Conservation (phyloP, 2,329 filamentous ascomycete species). For the Colletotrichum siamense region DNA sequence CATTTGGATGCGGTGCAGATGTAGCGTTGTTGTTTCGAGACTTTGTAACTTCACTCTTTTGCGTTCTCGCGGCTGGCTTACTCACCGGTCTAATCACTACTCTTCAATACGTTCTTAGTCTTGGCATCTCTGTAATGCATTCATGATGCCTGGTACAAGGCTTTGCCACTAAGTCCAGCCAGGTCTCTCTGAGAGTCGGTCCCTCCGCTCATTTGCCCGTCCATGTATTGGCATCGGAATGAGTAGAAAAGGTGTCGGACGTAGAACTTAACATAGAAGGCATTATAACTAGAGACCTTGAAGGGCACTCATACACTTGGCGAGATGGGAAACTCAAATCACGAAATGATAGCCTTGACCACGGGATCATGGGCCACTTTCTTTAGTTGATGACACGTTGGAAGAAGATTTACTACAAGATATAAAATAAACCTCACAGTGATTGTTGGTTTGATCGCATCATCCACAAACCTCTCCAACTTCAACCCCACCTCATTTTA, state of each 20-base stretch:
- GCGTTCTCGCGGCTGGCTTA: background rate
- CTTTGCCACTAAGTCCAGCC: background rate
- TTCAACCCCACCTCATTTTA: accelerated
- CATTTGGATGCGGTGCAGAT: background rate
- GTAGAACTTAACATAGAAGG: background rate
- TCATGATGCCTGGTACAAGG: background rate
- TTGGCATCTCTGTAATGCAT: background rate
- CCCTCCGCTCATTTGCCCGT: background rate
- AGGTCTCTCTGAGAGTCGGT: no score
- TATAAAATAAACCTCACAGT: background rate
- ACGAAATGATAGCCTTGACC: background rate
- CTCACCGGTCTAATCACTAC: background rate
- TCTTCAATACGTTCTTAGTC: background rate
- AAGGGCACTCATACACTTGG: background rate
- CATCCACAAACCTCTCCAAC: background rate
- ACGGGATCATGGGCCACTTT: background rate
- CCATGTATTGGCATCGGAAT: background rate
- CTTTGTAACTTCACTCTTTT: background rate
- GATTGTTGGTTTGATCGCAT: accelerated
- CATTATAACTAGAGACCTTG: background rate
- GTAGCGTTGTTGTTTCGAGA: background rate
- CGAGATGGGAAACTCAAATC: background rate
- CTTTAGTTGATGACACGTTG: background rate
- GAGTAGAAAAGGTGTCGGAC: background rate
- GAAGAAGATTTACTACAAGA: no score